Base-by-base conservation (phyloP, 2,329 filamentous ascomycete genomes). In the Parastagonospora nodorum region DNA sequence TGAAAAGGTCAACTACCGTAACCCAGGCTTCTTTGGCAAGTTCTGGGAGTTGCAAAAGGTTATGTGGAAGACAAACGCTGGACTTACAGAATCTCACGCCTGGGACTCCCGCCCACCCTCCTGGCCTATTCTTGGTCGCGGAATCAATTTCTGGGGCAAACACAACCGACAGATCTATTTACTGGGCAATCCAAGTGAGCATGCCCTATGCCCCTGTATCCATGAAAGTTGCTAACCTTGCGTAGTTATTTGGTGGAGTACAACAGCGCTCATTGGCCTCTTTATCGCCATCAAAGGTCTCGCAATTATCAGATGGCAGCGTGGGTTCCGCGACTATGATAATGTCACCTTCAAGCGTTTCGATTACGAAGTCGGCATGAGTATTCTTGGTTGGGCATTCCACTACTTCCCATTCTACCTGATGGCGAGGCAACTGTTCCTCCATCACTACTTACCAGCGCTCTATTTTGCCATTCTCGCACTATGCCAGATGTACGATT, bases 391-490 rank as follows among this genome's bases (percentile, higher is more conserved):
- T 61, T 99, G 94, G 94, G 91, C 90, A 41, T 88, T 99, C 75
- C 94, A 99, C 77, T 99, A 97, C 80, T 97, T 99, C 81, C 94
- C 94, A 9, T 99, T 99, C 80, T 99, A 87, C 79, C 84, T 99
- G 50, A 97, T 99, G 94, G 87, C 94, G 72, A 92, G 94, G 64
- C 94, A 99, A 77, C 86, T 99, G 31, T 99, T 99, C 83, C 81
- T 99, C 55, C 94, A 99, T 75, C 94, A 99, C 78, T 99, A 99
- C 76, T 94, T 99, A 76, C 94, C 94, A 0, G 94, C 94, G 2
- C 84, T 99, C 11, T 96, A 96, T 78, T 99, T 99, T 72, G 92
- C 89, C 56, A 86, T 99, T 66, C 87, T 97, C 61, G 87, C 89
- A 8, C 82, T 97, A 49, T 94, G 88, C 74, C 93, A 97, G 75